Base-by-base conservation (phyloP, 306 rosid genomes). In the Castanea crenata region DNA sequence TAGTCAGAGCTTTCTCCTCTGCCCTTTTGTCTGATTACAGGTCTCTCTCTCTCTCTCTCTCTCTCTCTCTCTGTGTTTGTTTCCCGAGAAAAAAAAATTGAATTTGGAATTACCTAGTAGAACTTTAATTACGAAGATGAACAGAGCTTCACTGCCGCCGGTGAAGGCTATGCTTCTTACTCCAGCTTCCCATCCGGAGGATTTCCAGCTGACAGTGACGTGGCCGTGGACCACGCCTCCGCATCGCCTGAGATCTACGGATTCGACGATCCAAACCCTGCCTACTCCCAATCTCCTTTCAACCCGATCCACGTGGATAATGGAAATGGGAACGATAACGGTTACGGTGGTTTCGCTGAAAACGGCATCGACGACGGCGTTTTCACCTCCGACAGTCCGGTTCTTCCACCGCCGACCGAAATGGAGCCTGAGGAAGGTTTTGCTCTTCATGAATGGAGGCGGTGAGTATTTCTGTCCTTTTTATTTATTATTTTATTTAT, bases 361-460 rank as follows among this genome's bases (percentile, higher is more conserved):
- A 72, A 83, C 59, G 91, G 84, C 46, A 46, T 57, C 41, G 88
- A 74, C 8, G 96, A 91, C 15, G 89, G 84, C 21, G 91, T 86
- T 68, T 96, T 96, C 73, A 84, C 74, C 12, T 88, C 98, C 2
- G 98, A 93, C 67, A 97, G 97, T 34, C 98, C 98, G 4, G 89
- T 89, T 76, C 96, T 96, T 71, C 98, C 97, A 19, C 93, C 92
- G 11, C 99, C 98, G 3, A 35, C 52, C 57, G 97, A 93, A 73
- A 87, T 96, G 97, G 96, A 81, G 80, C 79, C 87, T 13, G 99
- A 96, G 76, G 99, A 96, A 89, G 99, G 99, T 3, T 77, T 77
- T 46, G 97, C 92, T 67, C 92, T 96, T 78, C 98, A 98, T 10
- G 98, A 96, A 83, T 96, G 99, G 99, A 89, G 99, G 83, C 90